Base-by-base conservation (phyloP, 345 rosid species). In the Syzygium jambos region DNA sequence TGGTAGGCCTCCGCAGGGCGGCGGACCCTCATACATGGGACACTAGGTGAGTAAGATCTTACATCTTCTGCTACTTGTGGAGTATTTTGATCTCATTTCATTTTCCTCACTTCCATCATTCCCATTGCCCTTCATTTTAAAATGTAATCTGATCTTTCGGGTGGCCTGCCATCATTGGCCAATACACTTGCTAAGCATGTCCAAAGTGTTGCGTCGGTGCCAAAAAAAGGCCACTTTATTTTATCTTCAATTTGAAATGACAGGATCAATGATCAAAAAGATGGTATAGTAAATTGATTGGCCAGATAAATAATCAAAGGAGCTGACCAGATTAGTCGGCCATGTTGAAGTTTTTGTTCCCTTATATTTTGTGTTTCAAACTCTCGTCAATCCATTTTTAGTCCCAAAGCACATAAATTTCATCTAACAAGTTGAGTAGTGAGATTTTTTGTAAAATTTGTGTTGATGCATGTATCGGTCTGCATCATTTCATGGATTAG, bases 1-100 rank as follows among this genome's bases (percentile, higher is more conserved):
- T 85, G 90, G 86, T 16, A 88, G 92, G 77, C 90, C 93, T 85
- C 91, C 91, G 43, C 93, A 88, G 54, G 92, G 92, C 5, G 88
- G 90, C 19, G 91, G 91, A 61, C 89, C 91, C 22, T 91, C 91
- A 13, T 92, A 92, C 88, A 88, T 89, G 88, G 91, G 93, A 85
- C 90, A 89, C 86, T 92, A 92, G 88, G 87, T 88, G 88, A 78
- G 89, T 85, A 86, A 84, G 85, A 59, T 85, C 46, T 61, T 22
- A 46, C 22, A 30, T 49, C 57, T 78, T 22, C 41, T 30, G 77
- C 25, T 41, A 11, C 12, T 49, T 61, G 41, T 59, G 87, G 51
- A 43, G 15, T 23, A 4, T 85, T 85, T 56, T 29, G 11, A 30
- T 68, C 12, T 54, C n/a, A 29, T 57, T 68, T 23, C 65, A 43